Evolutionary conservation across 164 flowering plant genomes (phyloP).

Genomic region (Magnolia kwangsiensis): DNA sequence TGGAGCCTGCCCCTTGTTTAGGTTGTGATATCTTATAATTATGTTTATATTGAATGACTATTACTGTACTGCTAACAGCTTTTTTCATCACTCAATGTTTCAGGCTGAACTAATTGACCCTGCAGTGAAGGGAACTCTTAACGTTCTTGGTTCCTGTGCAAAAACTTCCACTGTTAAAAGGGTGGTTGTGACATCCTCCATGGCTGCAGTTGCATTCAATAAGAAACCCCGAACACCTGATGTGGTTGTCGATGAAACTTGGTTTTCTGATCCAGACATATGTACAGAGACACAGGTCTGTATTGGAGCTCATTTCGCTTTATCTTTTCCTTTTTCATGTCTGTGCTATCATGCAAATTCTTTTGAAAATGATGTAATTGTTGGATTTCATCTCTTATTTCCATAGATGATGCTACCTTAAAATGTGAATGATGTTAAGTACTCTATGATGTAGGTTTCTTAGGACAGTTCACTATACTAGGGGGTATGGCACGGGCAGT

Average conservation of each 20-base stretch:
- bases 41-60: background rate
- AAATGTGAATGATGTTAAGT: too few species aligned
- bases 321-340: background rate
- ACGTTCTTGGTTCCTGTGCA: conserved; percentile 51
- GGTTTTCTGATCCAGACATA: conserved; percentile 47
- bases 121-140: conserved; percentile 64
- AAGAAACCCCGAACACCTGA: conserved; percentile 37
- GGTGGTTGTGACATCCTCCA: conserved; percentile 58
- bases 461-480: too few species aligned
- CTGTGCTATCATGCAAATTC: background rate
- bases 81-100: background rate
- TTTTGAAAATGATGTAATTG: background rate
- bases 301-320: background rate
- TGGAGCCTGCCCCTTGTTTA: too few species aligned
- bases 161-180: conserved; percentile 43
- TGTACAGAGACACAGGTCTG: conserved; percentile 36
- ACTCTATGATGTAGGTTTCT: too few species aligned
- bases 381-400: background rate
- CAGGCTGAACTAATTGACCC: conserved; percentile 62
- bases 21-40: too few species aligned
- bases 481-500: too few species aligned
- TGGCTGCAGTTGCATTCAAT: conserved; percentile 45
- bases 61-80: conserved; percentile 2
- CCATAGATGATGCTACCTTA: background rate
- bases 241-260: conserved; percentile 58